These are phyloP conservation scores for Rhododendron henanense DNA, from an alignment of 148 eudicot genomes.

Conservation along the genomic window DNA sequence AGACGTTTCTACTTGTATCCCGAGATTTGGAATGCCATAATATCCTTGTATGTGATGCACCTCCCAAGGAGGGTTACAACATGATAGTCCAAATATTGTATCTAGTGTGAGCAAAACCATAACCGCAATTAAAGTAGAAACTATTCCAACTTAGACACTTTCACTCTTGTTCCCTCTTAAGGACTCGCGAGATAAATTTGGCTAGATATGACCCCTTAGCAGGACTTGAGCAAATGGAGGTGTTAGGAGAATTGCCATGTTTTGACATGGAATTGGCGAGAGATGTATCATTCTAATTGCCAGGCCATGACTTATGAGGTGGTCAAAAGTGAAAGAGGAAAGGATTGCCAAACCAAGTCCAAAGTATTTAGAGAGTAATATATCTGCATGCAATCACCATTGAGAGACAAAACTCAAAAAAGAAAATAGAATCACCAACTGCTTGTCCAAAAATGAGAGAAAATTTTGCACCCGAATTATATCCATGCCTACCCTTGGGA, in stretches of 20 bases:
- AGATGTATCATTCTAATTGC: background rate
- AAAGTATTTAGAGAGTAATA: background rate
- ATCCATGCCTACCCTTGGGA: background rate
- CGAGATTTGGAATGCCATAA: background rate
- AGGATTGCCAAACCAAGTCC: conserved; percentile 5
- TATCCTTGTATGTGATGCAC: background rate
- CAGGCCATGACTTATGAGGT: background rate
- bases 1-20: background rate
- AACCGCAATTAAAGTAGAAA: background rate
- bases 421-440: background rate
- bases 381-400: background rate
- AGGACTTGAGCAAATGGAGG: background rate
- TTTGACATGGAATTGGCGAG: background rate
- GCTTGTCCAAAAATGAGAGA: background rate
- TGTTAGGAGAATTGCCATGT: background rate
- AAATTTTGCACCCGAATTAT: background rate
- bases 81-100: background rate
- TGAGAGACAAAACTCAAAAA: background rate
- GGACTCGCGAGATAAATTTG: background rate
- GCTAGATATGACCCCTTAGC: background rate
- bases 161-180: background rate
- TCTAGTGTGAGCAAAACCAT: background rate
- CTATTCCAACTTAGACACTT: background rate
- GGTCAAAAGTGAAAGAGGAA: background rate
- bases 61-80: background rate